These are phyloP conservation scores for Solioccasus polychromus DNA, from an alignment of 768 basidiomycete species.

Conservation along the genomic window DNA sequence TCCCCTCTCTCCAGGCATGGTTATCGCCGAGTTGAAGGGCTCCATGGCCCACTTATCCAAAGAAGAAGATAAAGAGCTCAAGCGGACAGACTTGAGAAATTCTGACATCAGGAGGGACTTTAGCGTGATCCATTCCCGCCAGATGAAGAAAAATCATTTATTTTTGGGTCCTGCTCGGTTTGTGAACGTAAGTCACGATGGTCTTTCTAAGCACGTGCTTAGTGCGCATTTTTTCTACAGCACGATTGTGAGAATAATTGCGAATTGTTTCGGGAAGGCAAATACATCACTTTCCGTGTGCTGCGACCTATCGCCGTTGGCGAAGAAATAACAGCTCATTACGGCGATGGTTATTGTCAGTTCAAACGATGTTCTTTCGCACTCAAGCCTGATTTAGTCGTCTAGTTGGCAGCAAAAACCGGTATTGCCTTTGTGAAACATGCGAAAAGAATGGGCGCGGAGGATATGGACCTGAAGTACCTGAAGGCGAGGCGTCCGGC, in stretches of 20 bases:
- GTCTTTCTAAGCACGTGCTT: neutral
- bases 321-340: constrained; percentile 88
- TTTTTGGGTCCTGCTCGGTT: constrained; percentile 91
- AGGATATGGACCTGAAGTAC: constrained; percentile 58
- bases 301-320: constrained; percentile 74
- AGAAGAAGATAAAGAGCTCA: constrained; percentile 83
- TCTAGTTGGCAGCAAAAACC: constrained; percentile 63
- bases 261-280: constrained; percentile 83
- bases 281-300: constrained; percentile 86
- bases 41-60: constrained; percentile 87
- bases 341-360: constrained; percentile 89
- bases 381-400: constrained; percentile 28
- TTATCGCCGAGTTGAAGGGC: constrained; percentile 84
- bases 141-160: constrained; percentile 89
- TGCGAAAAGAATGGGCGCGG: constrained; percentile 76
- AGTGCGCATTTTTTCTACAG: constrained; percentile 36
- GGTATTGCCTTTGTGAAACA: constrained; percentile 82
- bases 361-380: constrained; percentile 27
- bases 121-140: constrained; percentile 87
- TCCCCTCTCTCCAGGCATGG: constrained; percentile 59
- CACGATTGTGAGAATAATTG: constrained; percentile 91
- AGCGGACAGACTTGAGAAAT: constrained; percentile 69
- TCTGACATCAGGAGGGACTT: constrained; percentile 81
- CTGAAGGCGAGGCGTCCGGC: constrained; percentile 48
- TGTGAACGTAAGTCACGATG: constrained; percentile 68